Evolutionary conservation across 148 eudicot species (phyloP).

Genomic region (Tetragonia tetragonoides): DNA sequence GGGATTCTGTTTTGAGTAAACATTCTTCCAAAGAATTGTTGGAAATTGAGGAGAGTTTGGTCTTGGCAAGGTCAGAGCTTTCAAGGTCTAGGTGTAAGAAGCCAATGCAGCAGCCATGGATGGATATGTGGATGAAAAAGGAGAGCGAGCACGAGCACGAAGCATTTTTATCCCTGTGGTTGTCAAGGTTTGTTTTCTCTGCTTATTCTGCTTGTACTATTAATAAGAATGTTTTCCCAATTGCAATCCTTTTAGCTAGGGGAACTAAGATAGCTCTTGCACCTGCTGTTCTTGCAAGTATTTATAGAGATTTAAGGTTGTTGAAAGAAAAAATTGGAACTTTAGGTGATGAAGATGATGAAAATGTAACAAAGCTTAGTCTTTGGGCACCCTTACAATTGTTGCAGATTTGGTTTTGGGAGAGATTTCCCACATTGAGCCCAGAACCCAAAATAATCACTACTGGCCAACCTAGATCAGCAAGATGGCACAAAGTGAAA

Average conservation of each 20-base stretch:
- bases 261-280: constrained; percentile 42
- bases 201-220: constrained; percentile 10
- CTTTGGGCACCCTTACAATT: constrained; percentile 39
- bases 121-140: constrained; percentile 30
- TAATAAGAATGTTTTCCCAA: constrained; percentile 13
- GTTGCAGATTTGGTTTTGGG: constrained; percentile 57
- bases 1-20: constrained; percentile 25
- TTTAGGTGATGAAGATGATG: constrained; percentile 10
- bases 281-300: constrained; percentile 41
- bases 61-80: neutral
- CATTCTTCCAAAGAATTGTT: neutral
- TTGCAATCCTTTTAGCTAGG: constrained; percentile 38
- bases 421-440: constrained; percentile 42
- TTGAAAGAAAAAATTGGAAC: constrained; percentile 25
- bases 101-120: constrained; percentile 12
- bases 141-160: constrained; percentile 34
- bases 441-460: constrained; percentile 22
- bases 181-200: constrained; percentile 42
- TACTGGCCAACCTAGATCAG: constrained; percentile 27
- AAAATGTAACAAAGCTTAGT: neutral
- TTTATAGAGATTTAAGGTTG: constrained; percentile 44
- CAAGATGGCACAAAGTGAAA: constrained; percentile 36
- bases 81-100: neutral
- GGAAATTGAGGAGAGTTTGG: constrained; percentile 27
- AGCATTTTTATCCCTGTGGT: constrained; percentile 49